These are phyloP conservation scores for Rhizophagus sp. DNA, from an alignment of 192 early-diverging fungal genomes.

Conservation along the genomic window DNA sequence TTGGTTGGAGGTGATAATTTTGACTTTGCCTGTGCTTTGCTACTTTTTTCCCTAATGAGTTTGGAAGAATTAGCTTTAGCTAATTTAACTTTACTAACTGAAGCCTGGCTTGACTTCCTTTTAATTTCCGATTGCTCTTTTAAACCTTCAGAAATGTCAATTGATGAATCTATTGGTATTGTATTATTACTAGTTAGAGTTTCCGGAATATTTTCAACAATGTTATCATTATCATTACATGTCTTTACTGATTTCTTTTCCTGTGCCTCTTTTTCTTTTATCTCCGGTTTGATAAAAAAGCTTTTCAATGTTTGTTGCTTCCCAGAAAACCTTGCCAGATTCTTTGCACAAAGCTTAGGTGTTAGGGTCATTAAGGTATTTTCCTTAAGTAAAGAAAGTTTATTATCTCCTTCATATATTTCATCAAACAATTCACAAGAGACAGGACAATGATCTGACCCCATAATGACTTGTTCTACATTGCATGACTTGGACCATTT, in stretches of 20 bases:
- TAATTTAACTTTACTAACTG: no score
- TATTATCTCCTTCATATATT: conserved; percentile 15
- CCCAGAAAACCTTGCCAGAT: conserved; percentile 58
- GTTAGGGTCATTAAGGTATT: conserved; percentile 29
- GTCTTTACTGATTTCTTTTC: conserved; percentile 8
- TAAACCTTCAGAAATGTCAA: not conserved
- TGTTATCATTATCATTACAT: not conserved
- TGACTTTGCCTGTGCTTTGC: not conserved
- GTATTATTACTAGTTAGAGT: conserved; percentile 9
- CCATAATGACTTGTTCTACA: conserved; percentile 60
- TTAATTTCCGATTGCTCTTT: not conserved
- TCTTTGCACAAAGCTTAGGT: conserved; percentile 53
- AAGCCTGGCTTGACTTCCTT: not conserved
- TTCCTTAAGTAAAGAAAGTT: not conserved
- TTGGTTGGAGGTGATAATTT: not conserved
- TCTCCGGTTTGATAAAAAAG: conserved; percentile 40
- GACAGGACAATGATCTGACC: conserved; percentile 86
- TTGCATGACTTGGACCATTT: conserved; percentile 62
- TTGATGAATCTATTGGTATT: not conserved
- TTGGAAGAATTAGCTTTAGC: not conserved
- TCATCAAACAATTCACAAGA: conserved; percentile 36
- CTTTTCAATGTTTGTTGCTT: conserved; percentile 58
- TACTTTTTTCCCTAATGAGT: not conserved
- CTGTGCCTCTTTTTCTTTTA: not conserved
- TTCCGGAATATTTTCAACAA: conserved; percentile 10